These are phyloP conservation scores for Alectoria sarmentosa DNA, from an alignment of 495 filamentous ascomycete genomes.

Conservation along the genomic window DNA sequence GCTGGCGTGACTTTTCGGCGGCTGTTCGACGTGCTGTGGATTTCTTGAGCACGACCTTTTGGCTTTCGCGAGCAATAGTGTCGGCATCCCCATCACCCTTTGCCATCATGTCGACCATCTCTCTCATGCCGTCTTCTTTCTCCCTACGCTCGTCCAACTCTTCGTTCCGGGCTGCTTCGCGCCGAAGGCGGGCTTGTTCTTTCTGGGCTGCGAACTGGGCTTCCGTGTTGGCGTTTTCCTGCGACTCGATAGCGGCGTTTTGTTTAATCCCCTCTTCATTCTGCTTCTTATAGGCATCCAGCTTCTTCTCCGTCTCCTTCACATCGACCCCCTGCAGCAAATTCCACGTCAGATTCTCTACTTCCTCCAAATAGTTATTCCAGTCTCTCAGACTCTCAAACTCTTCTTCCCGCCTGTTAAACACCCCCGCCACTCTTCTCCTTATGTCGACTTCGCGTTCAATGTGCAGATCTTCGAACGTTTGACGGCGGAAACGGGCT, in stretches of 20 bases:
- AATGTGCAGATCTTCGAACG: slow-evolving; percentile 81
- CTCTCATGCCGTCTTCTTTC: slow-evolving; percentile 51
- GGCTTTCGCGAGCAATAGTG: slow-evolving; percentile 42
- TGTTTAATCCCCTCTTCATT: slow-evolving; percentile 53
- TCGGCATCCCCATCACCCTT: slow-evolving; percentile 42
- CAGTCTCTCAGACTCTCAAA: slow-evolving; percentile 74
- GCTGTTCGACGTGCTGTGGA: slow-evolving; percentile 45
- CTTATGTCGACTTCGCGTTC: slow-evolving; percentile 95
- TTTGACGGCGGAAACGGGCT: slow-evolving; percentile 73
- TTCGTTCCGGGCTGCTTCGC: slow-evolving; percentile 49
- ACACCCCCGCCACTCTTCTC: slow-evolving; percentile 68
- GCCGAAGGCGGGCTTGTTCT: slow-evolving; percentile 51
- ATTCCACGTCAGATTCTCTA: slow-evolving; percentile 86
- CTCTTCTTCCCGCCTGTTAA: slow-evolving; percentile 86
- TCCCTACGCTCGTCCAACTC: slow-evolving; percentile 58
- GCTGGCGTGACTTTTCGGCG: slow-evolving; percentile 39
- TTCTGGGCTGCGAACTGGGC: slow-evolving; percentile 63
- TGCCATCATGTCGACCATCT: slow-evolving; percentile 49
- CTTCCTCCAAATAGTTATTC: slow-evolving; percentile 91
- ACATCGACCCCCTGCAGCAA: slow-evolving; percentile 67
- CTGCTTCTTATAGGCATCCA: slow-evolving; percentile 58
- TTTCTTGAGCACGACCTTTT: slow-evolving; percentile 66
- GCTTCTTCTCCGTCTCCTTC: slow-evolving; percentile 58
- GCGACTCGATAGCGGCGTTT: slow-evolving; percentile 46
- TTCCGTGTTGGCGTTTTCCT: slow-evolving; percentile 47